These are phyloP conservation scores for Solanum aculeatissimum DNA, from an alignment of 305 asterid species.

Conservation along the genomic window DNA sequence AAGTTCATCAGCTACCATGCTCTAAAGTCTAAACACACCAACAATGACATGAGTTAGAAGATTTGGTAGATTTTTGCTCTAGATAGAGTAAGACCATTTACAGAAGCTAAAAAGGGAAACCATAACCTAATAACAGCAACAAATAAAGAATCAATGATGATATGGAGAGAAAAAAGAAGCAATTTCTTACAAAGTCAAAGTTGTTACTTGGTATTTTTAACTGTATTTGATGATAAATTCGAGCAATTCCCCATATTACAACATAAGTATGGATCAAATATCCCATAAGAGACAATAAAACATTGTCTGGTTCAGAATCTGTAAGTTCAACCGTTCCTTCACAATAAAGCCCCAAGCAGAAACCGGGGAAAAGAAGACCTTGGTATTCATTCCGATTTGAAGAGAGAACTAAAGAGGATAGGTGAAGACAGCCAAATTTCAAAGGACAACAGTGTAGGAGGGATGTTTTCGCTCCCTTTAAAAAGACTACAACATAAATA, in stretches of 20 bases:
- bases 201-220: slow-evolving; percentile 1
- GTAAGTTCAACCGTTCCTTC: slow-evolving; percentile 28
- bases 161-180: background rate
- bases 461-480: slow-evolving; percentile 21
- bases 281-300: slow-evolving; percentile 32
- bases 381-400: slow-evolving; percentile 16
- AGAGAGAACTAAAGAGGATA: background rate
- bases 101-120: background rate
- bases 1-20: background rate
- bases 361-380: slow-evolving; percentile 29
- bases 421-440: background rate
- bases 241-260: slow-evolving; percentile 25
- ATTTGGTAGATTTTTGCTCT: background rate
- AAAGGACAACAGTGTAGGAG: background rate
- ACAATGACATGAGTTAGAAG: background rate
- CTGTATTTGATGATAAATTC: slow-evolving; percentile 25
- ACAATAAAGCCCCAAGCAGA: slow-evolving; percentile 42
- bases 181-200: slow-evolving; percentile 11
- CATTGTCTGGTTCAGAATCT: slow-evolving; percentile 11
- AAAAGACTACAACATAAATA: slow-evolving; percentile 36
- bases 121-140: background rate
- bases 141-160: background rate
- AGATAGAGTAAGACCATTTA: background rate
- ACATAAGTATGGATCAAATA: slow-evolving; percentile 18
- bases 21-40: background rate